A percentile compares a stretch with the other conserved stretches of the same genome.
phyloP scores from a whole-genome alignment of 352 stramenopile species.

The Globisporangium recalcitrans region DNA sequence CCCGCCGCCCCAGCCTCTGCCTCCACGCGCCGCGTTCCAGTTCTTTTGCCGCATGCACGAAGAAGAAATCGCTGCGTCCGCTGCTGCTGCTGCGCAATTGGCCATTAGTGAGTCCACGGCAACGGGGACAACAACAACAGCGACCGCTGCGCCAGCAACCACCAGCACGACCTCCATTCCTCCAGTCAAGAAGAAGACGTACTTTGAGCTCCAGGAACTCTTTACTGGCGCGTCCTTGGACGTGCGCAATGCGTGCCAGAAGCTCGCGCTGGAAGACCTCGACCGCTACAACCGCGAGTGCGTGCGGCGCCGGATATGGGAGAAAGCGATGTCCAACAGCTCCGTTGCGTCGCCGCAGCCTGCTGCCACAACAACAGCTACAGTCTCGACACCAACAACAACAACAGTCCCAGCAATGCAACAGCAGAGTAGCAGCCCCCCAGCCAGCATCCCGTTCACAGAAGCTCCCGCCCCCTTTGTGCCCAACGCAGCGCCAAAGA shows the following conservation, averaged over 20 bases:
- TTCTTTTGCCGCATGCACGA: constrained; percentile 38
- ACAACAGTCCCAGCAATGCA: background rate
- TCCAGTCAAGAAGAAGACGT: constrained; percentile 4
- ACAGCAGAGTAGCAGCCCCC: background rate
- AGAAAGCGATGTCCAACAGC: constrained; percentile 39
- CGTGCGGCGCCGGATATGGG: constrained; percentile 50
- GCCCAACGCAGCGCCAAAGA: background rate
- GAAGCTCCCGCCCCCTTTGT: background rate
- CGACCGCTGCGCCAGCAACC: background rate
- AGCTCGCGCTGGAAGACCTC: constrained; percentile 38
- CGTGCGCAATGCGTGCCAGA: constrained; percentile 35
- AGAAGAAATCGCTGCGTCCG: constrained; percentile 11
- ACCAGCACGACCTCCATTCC: too few species aligned
- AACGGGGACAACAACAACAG: background rate
- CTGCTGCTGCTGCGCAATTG: background rate
- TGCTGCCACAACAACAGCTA: background rate
- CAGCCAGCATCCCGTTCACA: background rate
- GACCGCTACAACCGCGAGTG: constrained; percentile 61
- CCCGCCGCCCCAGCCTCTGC: constrained; percentile 28
- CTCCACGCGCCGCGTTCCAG: constrained; percentile 28
- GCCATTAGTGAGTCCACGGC: background rate
- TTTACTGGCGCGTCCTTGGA: constrained; percentile 26
- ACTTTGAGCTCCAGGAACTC: constrained; percentile 25
- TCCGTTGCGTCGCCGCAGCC: background rate
- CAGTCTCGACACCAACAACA: background rate